Evolutionary conservation across 2,329 filamentous ascomycete genomes (phyloP).

Genomic region (Apiospora marii): DNA sequence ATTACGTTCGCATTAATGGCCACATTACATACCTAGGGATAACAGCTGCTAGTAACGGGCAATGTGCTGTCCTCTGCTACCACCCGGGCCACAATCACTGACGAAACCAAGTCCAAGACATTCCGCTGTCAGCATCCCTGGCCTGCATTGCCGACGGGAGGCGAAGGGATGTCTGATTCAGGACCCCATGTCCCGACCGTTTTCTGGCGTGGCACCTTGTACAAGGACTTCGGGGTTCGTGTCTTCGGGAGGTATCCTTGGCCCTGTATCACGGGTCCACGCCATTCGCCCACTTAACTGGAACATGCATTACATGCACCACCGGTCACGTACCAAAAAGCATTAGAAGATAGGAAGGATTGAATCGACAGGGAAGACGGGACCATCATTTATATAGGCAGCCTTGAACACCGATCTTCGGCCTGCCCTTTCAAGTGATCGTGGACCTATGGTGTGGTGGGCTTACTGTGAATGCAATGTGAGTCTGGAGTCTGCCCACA

Average conservation of each 20-base stretch:
- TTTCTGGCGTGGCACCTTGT: not conserved
- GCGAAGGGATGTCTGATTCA: not conserved
- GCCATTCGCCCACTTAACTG: conserved; percentile 3
- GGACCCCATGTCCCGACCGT: not conserved
- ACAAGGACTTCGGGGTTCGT: conserved; percentile 6
- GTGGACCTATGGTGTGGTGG: not conserved
- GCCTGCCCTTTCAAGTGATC: not conserved
- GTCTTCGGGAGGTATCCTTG: not conserved
- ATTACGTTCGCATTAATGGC: too few species aligned
- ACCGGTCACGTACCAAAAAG: not conserved
- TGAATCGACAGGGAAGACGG: not conserved
- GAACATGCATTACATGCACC: conserved; percentile 11
- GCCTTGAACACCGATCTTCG: not conserved
- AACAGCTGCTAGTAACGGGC: not conserved
- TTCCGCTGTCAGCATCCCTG: not conserved
- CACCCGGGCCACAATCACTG: not conserved
- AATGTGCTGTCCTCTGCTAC: not conserved
- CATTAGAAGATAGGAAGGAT: not conserved
- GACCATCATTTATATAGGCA: not conserved
- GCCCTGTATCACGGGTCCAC: conserved; percentile 4
- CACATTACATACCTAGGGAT: too few species aligned
- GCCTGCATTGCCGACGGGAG: not conserved
- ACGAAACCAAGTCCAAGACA: conserved; percentile 5
- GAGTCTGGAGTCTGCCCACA: not conserved
- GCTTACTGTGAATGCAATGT: not conserved